Base-by-base conservation (phyloP, 805 yeast genomes). In the Lipomyces spencermartinsiae region DNA sequence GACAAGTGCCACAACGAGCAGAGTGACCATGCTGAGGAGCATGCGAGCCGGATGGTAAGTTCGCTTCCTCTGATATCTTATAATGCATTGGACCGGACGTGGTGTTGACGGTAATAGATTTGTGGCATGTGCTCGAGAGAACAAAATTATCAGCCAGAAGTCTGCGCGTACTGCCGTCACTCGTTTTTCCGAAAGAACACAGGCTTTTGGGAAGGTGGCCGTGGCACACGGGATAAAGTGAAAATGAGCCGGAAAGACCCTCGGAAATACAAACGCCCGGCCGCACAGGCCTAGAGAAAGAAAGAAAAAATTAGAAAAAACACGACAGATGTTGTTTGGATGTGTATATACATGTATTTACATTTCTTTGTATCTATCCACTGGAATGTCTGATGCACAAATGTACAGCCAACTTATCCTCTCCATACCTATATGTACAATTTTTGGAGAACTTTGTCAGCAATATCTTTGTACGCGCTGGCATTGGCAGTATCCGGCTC, bases 401-500 rank as follows among this genome's bases (percentile, higher is more conserved):
- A 43, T 43, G 43, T 43, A 43, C 22, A 43, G 10, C 22, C 49
- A 43, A 43, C 19, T 43, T 43, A n/a, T 14, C n/a, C 49, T n/a
- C 3, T 55, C 59, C 6, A 12, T 22, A 10, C 56, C 56, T 51
- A 63, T 64, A 61, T 63, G 31, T 35, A 61, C 66, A 59, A 49
- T 56, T 75, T 74, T 6, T 66, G 56, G n/a, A 78, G 63, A 0
- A 83, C 78, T 19, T 74, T 74, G 10, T 71, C 65, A 0, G 91
- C 92, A 14, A 89, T 80, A 0, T 80, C 79, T 8, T 78, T 69
- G 73, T 88, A 90, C 0, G 85, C 81, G 57, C 75, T 64, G 1
- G 87, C 75, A 6, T 81, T 61, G 0, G 73, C 71, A 0, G 82
- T 75, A 2, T 80, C 79, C 0, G 82, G 81, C 14, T 79, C 77